phyloP scores from a whole-genome alignment of 2,329 filamentous ascomycete species.

The Cladosporium colombiae region DNA sequence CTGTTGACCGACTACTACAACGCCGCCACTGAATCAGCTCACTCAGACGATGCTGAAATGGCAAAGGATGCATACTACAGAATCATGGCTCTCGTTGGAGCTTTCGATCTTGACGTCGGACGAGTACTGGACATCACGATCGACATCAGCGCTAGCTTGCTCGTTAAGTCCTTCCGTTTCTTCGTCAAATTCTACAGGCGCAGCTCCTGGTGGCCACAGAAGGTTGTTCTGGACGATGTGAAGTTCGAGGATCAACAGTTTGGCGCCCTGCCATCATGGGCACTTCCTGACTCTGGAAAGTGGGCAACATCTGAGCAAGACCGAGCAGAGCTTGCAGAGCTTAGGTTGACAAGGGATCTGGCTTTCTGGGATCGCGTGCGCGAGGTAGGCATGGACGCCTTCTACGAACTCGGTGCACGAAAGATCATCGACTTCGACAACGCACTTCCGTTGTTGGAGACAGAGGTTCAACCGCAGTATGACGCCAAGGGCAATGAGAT shows the following conservation, averaged over 20 bases:
- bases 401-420: conserved; percentile 82
- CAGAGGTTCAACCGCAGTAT: conserved; percentile 33
- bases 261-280: conserved; percentile 80
- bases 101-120: conserved; percentile 95
- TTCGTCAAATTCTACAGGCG: conserved; percentile 89
- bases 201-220: conserved; percentile 94
- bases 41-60: conserved; percentile 73
- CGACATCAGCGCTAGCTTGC: conserved; percentile 89
- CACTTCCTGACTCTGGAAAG: conserved; percentile 67
- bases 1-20: conserved; percentile 94
- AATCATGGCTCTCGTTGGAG: conserved; percentile 91
- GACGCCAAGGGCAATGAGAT: conserved; percentile 42
- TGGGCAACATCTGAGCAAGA: conserved; percentile 70
- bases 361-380: conserved; percentile 81
- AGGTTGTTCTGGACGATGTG: conserved; percentile 56
- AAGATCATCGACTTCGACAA: conserved; percentile 62
- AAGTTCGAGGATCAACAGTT: conserved; percentile 53
- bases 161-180: conserved; percentile 91
- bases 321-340: conserved; percentile 56
- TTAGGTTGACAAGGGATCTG: conserved; percentile 67
- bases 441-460: conserved; percentile 32
- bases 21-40: conserved; percentile 69
- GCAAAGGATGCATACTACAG: conserved; percentile 86
- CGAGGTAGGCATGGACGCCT: conserved; percentile 75
- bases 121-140: conserved; percentile 91